Evolutionary conservation across 2,329 filamentous ascomycete genomes (phyloP).

Genomic region (Mariannaea elegans): DNA sequence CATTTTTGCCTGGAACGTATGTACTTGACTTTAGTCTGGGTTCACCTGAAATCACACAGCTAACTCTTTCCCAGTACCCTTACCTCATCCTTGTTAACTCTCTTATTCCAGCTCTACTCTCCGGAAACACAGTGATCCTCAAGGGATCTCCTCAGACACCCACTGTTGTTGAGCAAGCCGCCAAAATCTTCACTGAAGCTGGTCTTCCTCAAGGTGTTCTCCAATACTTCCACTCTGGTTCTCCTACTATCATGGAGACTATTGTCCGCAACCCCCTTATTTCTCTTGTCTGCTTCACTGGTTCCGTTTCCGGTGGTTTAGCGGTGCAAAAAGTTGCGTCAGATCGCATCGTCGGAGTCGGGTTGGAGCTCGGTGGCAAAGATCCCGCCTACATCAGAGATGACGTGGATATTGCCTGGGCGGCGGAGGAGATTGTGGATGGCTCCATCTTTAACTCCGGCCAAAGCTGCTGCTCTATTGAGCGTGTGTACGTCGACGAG

Average conservation of each 20-base stretch:
- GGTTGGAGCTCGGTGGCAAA: conserved; percentile 92
- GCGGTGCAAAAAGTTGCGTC: conserved; percentile 86
- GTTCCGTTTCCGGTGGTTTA: conserved; percentile 87
- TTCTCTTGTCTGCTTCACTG: conserved; percentile 89
- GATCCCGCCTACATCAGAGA: conserved; percentile 89
- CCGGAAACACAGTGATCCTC: conserved; percentile 89
- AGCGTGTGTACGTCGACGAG: conserved; percentile 90
- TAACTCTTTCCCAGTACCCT: conserved; percentile 72
- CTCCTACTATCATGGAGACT: conserved; percentile 77
- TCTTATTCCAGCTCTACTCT: conserved; percentile 87
- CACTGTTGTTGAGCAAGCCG: conserved; percentile 86
- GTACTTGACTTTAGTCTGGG: conserved; percentile 44
- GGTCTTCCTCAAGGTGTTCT: conserved; percentile 85
- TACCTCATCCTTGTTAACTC: conserved; percentile 95
- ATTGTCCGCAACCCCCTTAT: conserved; percentile 82
- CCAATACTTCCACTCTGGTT: conserved; percentile 92
- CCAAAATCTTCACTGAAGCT: conserved; percentile 78
- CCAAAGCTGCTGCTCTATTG: conserved; percentile 95
- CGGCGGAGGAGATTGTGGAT: conserved; percentile 92
- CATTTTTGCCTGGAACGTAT: conserved; percentile 95
- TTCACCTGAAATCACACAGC: background rate
- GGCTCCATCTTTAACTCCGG: conserved; percentile 98
- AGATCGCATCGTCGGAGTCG: conserved; percentile 84
- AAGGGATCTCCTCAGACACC: conserved; percentile 97
- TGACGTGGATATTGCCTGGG: conserved; percentile 91